Conservation (phyloP, 169 alveolate genomes). For the Theileria sp. region DNA sequence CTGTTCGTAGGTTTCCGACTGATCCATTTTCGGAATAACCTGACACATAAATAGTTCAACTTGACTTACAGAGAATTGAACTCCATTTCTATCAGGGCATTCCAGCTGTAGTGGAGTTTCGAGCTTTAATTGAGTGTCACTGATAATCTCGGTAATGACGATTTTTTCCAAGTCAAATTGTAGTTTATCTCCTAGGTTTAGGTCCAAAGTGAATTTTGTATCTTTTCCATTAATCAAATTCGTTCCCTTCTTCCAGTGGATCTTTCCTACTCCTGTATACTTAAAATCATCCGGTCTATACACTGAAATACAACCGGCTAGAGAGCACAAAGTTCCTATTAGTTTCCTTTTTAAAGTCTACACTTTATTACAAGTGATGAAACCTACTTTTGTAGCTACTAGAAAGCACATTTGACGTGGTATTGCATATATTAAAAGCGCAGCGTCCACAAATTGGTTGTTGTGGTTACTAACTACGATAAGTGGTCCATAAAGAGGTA, state of each 20-base stretch:
- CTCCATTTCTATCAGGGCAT: slow-evolving; percentile 73
- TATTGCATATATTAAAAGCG: slow-evolving; percentile 81
- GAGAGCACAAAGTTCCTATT: slow-evolving; percentile 82
- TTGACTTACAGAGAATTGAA: slow-evolving; percentile 58
- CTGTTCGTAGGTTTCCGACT: slow-evolving; percentile 85
- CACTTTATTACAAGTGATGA: not conserved
- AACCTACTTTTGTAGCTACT: slow-evolving; percentile 74
- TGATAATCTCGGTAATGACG: slow-evolving; percentile 75
- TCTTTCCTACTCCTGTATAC: slow-evolving; percentile 81
- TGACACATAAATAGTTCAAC: not conserved
- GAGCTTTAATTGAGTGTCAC: slow-evolving; percentile 83
- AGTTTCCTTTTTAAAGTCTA: slow-evolving; percentile 75
- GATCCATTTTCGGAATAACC: slow-evolving; percentile 89
- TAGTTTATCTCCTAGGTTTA: slow-evolving; percentile 83
- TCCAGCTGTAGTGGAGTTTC: slow-evolving; percentile 65
- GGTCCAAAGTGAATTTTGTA: slow-evolving; percentile 82
- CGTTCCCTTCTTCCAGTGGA: slow-evolving; percentile 68
- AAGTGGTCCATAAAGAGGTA: slow-evolving; percentile 87
- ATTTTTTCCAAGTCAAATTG: slow-evolving; percentile 71
- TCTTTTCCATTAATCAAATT: slow-evolving; percentile 75
- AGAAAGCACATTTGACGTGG: slow-evolving; percentile 87
- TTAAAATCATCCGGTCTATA: slow-evolving; percentile 84
- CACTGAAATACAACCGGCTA: slow-evolving; percentile 88
- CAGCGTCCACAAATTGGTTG: slow-evolving; percentile 89
- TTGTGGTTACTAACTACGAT: slow-evolving; percentile 89